These are phyloP conservation scores for Penicillium malachiteum DNA, from an alignment of 495 filamentous ascomycete genomes.

Conservation along the genomic window DNA sequence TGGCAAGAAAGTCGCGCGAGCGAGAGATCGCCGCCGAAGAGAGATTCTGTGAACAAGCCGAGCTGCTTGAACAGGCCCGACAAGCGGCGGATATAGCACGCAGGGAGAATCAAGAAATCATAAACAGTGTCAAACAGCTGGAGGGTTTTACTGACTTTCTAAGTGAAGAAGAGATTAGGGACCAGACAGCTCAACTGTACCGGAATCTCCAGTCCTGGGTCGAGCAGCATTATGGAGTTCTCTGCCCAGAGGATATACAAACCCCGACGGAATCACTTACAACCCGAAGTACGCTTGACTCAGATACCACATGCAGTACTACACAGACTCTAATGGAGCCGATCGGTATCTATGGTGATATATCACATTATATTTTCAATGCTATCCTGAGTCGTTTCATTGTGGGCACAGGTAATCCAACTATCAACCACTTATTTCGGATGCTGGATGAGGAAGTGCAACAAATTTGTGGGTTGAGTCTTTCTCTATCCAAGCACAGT, in stretches of 20 bases:
- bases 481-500: neutral
- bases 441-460: slow-evolving; percentile 2
- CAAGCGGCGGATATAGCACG: neutral
- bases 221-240: neutral
- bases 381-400: neutral
- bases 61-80: neutral
- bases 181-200: neutral
- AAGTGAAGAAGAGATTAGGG: neutral
- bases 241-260: neutral
- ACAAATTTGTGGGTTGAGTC: neutral
- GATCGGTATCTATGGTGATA: neutral
- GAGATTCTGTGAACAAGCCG: neutral
- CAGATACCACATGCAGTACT: neutral
- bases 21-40: neutral
- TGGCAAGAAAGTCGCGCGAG: neutral
- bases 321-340: neutral
- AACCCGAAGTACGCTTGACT: neutral
- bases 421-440: neutral
- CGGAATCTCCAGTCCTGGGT: neutral
- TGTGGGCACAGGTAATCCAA: neutral
- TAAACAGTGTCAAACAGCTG: neutral
- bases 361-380: slow-evolving; percentile 1
- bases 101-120: neutral
- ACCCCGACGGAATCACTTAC: neutral
- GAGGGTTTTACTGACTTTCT: neutral